Evolutionary conservation across 805 yeast species (phyloP).

Genomic region (Hanseniaspora mollemarum): DNA sequence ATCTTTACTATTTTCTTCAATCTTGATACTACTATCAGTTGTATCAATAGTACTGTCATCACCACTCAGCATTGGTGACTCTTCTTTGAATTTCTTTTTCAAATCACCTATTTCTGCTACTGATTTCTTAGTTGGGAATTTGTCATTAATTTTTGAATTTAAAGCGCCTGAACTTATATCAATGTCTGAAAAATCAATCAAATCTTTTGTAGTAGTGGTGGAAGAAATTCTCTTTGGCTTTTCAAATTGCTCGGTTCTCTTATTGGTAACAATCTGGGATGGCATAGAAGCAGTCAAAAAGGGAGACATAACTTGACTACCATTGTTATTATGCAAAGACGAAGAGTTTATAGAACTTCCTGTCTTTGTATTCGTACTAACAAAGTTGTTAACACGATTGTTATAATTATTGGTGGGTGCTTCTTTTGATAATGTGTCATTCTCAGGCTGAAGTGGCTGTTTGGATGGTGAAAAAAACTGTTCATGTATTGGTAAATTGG

Average conservation of each 20-base stretch:
- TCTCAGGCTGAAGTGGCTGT: not conserved
- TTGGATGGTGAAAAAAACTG: slow-evolving; percentile 6
- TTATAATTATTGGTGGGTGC: not conserved
- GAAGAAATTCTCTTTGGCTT: not conserved
- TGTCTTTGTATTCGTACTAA: not conserved
- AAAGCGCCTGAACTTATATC: not conserved
- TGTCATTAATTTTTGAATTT: not conserved
- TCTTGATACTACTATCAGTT: not conserved
- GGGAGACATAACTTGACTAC: slow-evolving; percentile 9
- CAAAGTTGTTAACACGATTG: not conserved
- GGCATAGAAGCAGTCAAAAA: not conserved
- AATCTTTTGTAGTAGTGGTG: slow-evolving; percentile 4
- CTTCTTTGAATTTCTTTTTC: slow-evolving; percentile 8
- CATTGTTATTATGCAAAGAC: not conserved
- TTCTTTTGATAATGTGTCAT: not conserved
- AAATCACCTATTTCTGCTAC: not conserved
- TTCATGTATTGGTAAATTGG: slow-evolving; percentile 8
- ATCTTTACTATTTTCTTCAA: slow-evolving; percentile 1
- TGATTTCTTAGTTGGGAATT: not conserved
- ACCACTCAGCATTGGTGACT: slow-evolving; percentile 10
- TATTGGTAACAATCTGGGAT: not conserved
- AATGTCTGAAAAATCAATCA: slow-evolving; percentile 15
- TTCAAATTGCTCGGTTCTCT: not conserved
- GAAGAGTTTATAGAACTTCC: slow-evolving; percentile 1
- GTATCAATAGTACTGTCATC: not conserved